A percentile compares a stretch with the other conserved stretches of the same genome.
phyloP scores from a whole-genome alignment of 305 asterid genomes.

The Lippia alba region DNA sequence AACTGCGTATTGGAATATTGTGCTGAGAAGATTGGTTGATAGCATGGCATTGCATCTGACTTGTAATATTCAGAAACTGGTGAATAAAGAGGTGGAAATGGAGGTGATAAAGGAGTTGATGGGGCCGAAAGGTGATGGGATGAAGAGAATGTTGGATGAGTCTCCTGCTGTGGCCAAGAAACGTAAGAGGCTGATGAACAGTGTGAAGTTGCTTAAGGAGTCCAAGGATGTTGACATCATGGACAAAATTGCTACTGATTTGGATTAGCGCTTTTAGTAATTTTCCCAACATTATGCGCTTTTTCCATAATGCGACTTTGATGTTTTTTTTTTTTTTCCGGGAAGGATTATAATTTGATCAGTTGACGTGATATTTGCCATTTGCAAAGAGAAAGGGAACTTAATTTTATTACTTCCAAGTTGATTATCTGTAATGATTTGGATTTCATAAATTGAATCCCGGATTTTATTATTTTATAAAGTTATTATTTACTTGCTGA shows the following conservation, averaged over 20 bases:
- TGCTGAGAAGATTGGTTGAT: not conserved
- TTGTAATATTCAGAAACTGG: not conserved
- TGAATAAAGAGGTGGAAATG: conserved; percentile 21
- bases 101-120: conserved; percentile 30
- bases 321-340: no score
- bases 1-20: not conserved
- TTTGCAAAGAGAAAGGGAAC: no score
- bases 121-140: conserved; percentile 28
- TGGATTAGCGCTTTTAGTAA: no score
- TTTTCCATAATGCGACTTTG: no score
- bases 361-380: no score
- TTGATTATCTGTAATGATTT: no score
- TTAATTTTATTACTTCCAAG: no score
- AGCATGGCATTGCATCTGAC: not conserved
- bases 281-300: no score
- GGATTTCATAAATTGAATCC: no score
- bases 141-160: conserved; percentile 36
- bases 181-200: conserved; percentile 26
- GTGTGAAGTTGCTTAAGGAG: conserved; percentile 43
- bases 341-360: no score
- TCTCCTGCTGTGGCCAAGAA: conserved; percentile 29
- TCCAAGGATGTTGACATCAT: conserved; percentile 41
- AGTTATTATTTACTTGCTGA: no score
- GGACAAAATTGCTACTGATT: conserved; percentile 33
- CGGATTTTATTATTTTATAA: no score